Conservation (phyloP, 768 basidiomycete genomes). For the Trametes cingulata region DNA sequence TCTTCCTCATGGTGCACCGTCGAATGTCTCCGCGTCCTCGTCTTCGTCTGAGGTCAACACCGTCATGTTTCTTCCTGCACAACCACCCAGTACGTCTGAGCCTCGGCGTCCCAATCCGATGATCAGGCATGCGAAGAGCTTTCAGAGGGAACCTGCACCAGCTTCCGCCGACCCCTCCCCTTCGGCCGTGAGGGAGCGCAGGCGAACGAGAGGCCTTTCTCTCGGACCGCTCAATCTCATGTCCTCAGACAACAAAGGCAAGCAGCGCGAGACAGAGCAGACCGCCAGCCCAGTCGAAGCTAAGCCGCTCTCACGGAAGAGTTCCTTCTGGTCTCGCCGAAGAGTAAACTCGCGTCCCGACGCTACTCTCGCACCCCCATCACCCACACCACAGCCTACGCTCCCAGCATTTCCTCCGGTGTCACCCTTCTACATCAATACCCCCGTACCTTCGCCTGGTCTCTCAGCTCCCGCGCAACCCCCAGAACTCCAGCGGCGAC, state of each 20-base stretch:
- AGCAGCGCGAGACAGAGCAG: constrained; percentile 42
- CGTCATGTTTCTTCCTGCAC: constrained; percentile 41
- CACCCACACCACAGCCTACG: constrained; percentile 32
- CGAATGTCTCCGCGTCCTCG: constrained; percentile 30
- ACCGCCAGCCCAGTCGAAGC: constrained; percentile 32
- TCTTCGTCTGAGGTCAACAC: constrained; percentile 51
- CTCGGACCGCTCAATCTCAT: constrained; percentile 48
- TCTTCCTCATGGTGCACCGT: constrained; percentile 53
- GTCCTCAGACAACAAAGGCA: constrained; percentile 41
- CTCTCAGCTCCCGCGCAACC: constrained; percentile 29
- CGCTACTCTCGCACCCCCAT: constrained; percentile 29
- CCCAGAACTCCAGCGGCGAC: constrained; percentile 43
- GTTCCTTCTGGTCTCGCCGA: constrained; percentile 69
- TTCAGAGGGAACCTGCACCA: constrained; percentile 42
- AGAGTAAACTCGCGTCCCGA: constrained; percentile 34
- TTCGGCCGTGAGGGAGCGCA: constrained; percentile 25
- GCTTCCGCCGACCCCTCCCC: constrained; percentile 25
- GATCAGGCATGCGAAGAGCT: constrained; percentile 56
- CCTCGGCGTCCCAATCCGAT: constrained; percentile 16
- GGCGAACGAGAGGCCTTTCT: constrained; percentile 57
- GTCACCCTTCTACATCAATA: constrained; percentile 45
- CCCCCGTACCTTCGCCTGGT: constrained; percentile 22
- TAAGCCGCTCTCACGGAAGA: constrained; percentile 51
- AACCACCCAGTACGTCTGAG: constrained; percentile 22
- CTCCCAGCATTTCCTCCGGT: constrained; percentile 44